Evolutionary conservation across 2,329 filamentous ascomycete species (phyloP), one percentile per base, ranked within the genome.

Genomic region (Plenodomus tracheiphilus): DNA sequence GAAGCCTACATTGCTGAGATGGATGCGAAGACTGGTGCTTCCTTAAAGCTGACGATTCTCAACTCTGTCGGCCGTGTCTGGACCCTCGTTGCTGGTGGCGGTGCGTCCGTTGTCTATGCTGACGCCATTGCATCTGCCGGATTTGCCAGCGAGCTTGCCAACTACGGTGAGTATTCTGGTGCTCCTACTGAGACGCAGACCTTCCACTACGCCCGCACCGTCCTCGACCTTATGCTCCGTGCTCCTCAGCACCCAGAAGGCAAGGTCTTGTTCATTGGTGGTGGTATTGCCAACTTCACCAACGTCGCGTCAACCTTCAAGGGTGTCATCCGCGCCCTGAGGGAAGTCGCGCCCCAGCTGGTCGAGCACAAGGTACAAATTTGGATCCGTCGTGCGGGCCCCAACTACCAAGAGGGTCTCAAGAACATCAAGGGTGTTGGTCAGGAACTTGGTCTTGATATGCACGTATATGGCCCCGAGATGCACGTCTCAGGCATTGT

Each of bases 211-310:
- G 92, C 94, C 71, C 89, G 89, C 71, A 99, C 94, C 22, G 91
- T 99, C 58, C 83, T 99, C 57, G 94, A 99, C 75, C 86, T 99
- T 59, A 96, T 99, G 90, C 88, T 99, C 65, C 90, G 94, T 64
- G 88, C 93, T 47, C 93, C 94, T 50, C 76, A 85, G 72, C 82
- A 85, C 76, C 84, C 89, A 54, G 87, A 97, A 71, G 94, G 94
- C 81, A 99, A 97, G 85, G 91, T 99, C 45, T 87, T 99, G 61
- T 99, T 99, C 85, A 97, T 99, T 64, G 94, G 94, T 77, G 94
- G 94, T 81, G 94, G 94, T 84, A 99, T 99, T 84, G 94, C 94
- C 83, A 99, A 99, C 88, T 99, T 99, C 82, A 99, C 94, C 83
- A 99, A 97, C 80, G 94, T 99, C 46, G 94, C 94, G 53, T 94